Evolutionary conservation across 768 basidiomycete genomes (phyloP).

Genomic region (Hypholoma sublateritium): DNA sequence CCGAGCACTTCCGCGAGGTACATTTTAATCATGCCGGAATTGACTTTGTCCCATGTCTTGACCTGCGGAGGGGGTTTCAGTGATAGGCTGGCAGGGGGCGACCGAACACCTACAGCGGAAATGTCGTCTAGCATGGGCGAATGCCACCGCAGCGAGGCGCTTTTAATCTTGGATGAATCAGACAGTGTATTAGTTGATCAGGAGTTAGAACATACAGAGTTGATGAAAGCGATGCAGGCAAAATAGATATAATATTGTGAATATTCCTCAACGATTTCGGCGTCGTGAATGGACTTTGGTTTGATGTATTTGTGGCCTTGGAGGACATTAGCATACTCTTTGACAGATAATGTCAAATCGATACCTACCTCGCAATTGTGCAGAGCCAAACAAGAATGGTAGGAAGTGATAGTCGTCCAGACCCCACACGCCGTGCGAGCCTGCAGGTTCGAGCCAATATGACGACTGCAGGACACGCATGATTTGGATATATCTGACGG

Average conservation of each 20-base stretch:
- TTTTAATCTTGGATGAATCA: constrained; percentile 69
- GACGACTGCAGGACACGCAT: constrained; percentile 89
- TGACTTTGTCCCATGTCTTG: constrained; percentile 96
- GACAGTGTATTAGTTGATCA: neutral
- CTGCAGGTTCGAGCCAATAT: constrained; percentile 98
- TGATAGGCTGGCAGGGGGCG: constrained; percentile 1
- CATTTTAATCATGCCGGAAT: constrained; percentile 97
- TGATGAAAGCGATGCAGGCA: constrained; percentile 93
- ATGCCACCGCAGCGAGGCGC: constrained; percentile 95
- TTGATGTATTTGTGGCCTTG: constrained; percentile 85
- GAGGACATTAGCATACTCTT: neutral
- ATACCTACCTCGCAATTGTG: constrained; percentile 65
- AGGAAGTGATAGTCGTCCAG: constrained; percentile 97
- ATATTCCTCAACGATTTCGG: constrained; percentile 90
- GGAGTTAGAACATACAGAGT: constrained; percentile 60
- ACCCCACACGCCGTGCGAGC: constrained; percentile 99
- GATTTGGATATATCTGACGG: constrained; percentile 72
- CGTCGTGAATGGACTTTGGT: constrained; percentile 91
- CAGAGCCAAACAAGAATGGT: constrained; percentile 85
- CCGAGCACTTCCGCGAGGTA: constrained; percentile 92
- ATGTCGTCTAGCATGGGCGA: constrained; percentile 99
- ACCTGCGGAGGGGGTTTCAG: constrained; percentile 39
- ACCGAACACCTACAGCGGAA: constrained; percentile 56
- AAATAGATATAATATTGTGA: constrained; percentile 95
- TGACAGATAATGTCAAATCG: neutral